Evolutionary conservation across 2,329 filamentous ascomycete species (phyloP).

Genomic region (Emericellopsis atlantica): DNA sequence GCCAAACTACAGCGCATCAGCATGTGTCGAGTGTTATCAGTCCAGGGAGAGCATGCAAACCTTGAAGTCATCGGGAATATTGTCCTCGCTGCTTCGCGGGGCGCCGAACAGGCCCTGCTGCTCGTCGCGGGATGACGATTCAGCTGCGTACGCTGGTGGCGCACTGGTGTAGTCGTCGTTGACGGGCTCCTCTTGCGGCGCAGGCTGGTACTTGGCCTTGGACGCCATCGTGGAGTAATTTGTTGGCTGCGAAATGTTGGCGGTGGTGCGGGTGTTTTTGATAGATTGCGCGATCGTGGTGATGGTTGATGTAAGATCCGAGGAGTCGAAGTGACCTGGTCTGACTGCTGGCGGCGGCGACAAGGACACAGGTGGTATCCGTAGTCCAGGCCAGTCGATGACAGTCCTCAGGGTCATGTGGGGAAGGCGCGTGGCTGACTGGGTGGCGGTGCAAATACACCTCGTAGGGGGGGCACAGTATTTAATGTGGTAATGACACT

Average conservation of each 20-base stretch:
- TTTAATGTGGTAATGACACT: background rate
- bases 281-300: background rate
- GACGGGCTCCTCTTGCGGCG: constrained; percentile 69
- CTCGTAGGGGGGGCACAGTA: too few species aligned
- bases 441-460: constrained; percentile 8
- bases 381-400: background rate
- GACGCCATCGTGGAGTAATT: constrained; percentile 43
- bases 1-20: constrained; percentile 51
- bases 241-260: background rate
- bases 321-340: too few species aligned
- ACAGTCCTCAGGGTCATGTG: constrained; percentile 4
- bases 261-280: constrained; percentile 1
- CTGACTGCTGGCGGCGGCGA: too few species aligned
- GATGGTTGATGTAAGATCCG: background rate
- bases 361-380: too few species aligned
- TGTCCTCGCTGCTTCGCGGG: constrained; percentile 73
- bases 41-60: constrained; percentile 23
- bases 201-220: constrained; percentile 70
- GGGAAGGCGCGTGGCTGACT: background rate
- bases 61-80: constrained; percentile 96
- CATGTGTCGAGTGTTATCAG: background rate
- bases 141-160: constrained; percentile 63
- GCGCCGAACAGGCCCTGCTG: constrained; percentile 50
- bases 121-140: constrained; percentile 41
- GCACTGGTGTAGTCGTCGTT: constrained; percentile 69